A percentile compares a stretch with the other conserved stretches of the same genome.
Conservation (phyloP, 371 early-diverging fungal species). For the Dinochytrium kinnereticum region DNA sequence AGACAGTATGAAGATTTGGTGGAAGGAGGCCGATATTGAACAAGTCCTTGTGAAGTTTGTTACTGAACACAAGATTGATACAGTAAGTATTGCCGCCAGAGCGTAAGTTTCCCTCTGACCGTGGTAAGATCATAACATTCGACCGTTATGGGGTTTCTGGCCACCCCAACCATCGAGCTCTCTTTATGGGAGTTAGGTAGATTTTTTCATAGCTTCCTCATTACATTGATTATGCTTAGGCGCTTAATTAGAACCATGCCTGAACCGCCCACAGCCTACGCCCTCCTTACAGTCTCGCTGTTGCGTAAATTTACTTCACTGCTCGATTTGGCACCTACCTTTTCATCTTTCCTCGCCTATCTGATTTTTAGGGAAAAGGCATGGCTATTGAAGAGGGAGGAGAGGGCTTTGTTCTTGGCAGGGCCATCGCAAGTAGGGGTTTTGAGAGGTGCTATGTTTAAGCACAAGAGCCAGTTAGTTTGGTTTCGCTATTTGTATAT, state of each 20-base stretch:
- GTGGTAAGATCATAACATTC: conserved; percentile 84
- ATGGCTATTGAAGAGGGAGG: background rate
- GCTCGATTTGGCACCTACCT: conserved; percentile 19
- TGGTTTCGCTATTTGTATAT: conserved; percentile 97
- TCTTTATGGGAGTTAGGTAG: conserved; percentile 79
- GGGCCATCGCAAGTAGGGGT: background rate
- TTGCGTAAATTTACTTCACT: conserved; percentile 29
- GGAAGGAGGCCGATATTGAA: conserved; percentile 70
- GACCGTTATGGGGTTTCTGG: conserved; percentile 91
- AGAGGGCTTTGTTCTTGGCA: conserved; percentile 10
- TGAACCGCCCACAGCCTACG: conserved; percentile 15
- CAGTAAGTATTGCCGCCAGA: background rate
- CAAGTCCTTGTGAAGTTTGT: conserved; percentile 64
- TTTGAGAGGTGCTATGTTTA: conserved; percentile 79
- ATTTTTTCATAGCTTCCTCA: conserved; percentile 15
- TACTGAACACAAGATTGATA: conserved; percentile 65
- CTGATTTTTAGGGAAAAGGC: conserved; percentile 6
- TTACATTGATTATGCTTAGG: background rate
- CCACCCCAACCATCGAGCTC: conserved; percentile 92
- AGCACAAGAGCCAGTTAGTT: conserved; percentile 86
- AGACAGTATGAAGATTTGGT: conserved; percentile 76
- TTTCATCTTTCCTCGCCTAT: conserved; percentile 14
- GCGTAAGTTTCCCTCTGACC: background rate
- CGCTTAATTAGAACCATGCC: background rate
- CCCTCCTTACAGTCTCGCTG: conserved; percentile 18